Evolutionary conservation across 2,329 filamentous ascomycete species (phyloP).

Genomic region (Tolypocladium ophioglossoides): DNA sequence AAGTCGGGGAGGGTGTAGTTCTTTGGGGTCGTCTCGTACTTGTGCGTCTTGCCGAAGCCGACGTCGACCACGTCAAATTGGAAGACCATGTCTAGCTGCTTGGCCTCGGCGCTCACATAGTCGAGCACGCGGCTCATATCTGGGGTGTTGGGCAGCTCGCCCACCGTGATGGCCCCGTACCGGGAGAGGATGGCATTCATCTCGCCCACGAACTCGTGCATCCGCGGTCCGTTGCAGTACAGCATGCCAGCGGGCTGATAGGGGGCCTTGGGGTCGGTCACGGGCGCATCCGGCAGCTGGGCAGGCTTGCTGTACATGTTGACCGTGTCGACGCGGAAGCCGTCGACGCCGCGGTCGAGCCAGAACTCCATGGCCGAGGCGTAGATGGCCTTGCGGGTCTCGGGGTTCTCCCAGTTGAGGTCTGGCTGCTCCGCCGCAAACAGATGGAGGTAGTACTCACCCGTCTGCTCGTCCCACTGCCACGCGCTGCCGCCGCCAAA

Average conservation of each 20-base stretch:
- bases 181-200: constrained; percentile 50
- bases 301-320: constrained; percentile 58
- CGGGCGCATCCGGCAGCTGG: constrained; percentile 46
- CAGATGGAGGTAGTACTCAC: constrained; percentile 67
- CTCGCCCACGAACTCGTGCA: constrained; percentile 57
- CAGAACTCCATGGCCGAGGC: constrained; percentile 66
- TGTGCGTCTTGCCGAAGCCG: constrained; percentile 39
- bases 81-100: constrained; percentile 60
- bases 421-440: constrained; percentile 71
- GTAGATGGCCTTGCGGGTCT: constrained; percentile 59
- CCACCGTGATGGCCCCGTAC: constrained; percentile 61
- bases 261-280: constrained; percentile 32
- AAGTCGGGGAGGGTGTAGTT: constrained; percentile 37
- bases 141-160: constrained; percentile 55
- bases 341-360: constrained; percentile 63
- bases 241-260: constrained; percentile 44
- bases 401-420: constrained; percentile 72
- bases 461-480: constrained; percentile 62
- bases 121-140: constrained; percentile 44
- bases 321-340: no score
- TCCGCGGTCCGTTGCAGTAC: constrained; percentile 57
- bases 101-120: constrained; percentile 47
- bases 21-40: constrained; percentile 36
- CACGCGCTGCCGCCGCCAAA: constrained; percentile 52
- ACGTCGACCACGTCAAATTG: constrained; percentile 55